These are phyloP conservation scores for Apium graveolens DNA, from an alignment of 129 eudicot species.

Conservation along the genomic window DNA sequence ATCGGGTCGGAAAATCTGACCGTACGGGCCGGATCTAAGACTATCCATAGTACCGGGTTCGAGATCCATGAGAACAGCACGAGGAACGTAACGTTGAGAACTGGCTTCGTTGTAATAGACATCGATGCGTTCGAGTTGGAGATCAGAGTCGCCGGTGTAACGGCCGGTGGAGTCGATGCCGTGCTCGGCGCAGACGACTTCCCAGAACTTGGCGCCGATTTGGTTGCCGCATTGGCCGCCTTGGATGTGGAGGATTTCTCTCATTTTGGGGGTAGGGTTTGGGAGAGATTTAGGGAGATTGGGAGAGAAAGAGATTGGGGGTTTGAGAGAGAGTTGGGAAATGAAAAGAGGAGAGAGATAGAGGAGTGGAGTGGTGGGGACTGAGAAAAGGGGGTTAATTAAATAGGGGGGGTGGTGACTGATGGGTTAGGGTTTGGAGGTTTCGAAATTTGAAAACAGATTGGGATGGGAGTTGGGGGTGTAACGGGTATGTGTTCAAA, in stretches of 20 bases:
- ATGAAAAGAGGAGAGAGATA: background rate
- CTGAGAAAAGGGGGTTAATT: background rate
- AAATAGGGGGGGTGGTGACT: background rate
- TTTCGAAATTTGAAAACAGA: background rate
- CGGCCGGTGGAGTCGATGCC: constrained; percentile 12
- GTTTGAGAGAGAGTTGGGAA: background rate
- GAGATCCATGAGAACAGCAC: constrained; percentile 6
- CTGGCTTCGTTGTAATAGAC: constrained; percentile 8
- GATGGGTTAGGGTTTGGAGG: background rate
- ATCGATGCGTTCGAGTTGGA: constrained; percentile 4
- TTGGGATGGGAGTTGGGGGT: background rate
- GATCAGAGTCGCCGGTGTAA: constrained; percentile 5
- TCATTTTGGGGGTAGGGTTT: background rate
- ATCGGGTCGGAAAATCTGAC: background rate
- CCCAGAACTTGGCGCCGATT: constrained; percentile 13
- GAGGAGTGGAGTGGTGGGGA: background rate
- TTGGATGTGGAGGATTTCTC: constrained; percentile 9
- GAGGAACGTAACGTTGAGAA: background rate
- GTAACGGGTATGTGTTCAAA: background rate
- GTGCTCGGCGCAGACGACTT: constrained; percentile 12
- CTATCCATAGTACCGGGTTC: constrained; percentile 6
- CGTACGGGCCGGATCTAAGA: background rate
- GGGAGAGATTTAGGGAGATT: background rate
- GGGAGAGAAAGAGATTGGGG: background rate
- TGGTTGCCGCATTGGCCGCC: constrained; percentile 15